Percentiles rank a stretch among this genome's conserved stretches.
Conservation (phyloP, 2,329 filamentous ascomycete genomes). For the Thielaviopsis musarum region DNA sequence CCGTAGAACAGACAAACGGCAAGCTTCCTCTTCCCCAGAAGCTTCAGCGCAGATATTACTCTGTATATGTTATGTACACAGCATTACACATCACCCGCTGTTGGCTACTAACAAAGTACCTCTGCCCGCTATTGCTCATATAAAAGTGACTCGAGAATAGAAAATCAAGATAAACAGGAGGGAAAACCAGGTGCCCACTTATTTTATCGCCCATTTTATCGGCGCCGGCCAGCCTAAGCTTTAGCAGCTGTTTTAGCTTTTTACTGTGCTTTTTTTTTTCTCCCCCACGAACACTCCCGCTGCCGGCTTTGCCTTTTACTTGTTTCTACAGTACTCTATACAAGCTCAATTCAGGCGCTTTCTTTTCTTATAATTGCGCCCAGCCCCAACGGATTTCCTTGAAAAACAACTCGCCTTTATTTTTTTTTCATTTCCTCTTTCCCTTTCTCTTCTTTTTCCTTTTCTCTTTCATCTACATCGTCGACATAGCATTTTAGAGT, state of each 20-base stretch:
- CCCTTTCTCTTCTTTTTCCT: neutral
- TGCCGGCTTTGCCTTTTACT: neutral
- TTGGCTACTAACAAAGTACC: neutral
- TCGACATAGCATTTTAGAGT: constrained; percentile 11
- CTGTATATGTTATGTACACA: too few relatives aligned
- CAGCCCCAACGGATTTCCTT: constrained; percentile 7
- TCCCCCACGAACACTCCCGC: neutral
- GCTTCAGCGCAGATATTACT: too few relatives aligned
- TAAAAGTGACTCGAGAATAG: neutral
- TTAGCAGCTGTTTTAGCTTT: neutral
- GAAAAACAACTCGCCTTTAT: constrained; percentile 1
- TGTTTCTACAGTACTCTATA: neutral
- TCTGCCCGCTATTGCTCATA: neutral
- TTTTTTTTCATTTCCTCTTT: constrained; percentile 2
- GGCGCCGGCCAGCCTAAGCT: neutral
- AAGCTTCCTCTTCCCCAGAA: too few relatives aligned
- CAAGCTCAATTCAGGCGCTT: neutral
- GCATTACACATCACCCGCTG: too few relatives aligned
- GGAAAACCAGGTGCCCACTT: neutral
- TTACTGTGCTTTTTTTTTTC: neutral
- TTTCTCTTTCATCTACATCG: neutral
- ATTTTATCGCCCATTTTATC: neutral
- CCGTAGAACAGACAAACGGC: too few relatives aligned
- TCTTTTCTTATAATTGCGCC: constrained; percentile 7
- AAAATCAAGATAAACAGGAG: neutral